Evolutionary conservation across 2,329 filamentous ascomycete species (phyloP), one percentile per base, ranked within the genome.

Genomic region (Hypoxylon sp.): DNA sequence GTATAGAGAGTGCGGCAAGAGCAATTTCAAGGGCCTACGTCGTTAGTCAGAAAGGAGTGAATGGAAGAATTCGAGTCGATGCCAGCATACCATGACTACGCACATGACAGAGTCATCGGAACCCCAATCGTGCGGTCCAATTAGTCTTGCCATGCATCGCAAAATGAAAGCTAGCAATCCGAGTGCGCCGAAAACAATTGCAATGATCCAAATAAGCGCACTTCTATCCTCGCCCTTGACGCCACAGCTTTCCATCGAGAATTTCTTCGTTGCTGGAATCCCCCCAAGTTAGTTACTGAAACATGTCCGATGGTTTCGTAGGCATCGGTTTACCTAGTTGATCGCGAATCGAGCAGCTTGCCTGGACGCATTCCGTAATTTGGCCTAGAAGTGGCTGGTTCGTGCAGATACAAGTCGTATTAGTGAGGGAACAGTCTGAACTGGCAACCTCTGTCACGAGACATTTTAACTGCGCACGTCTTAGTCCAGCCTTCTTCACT

Each of bases 61-160:
- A 46, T 11, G 29, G 14, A 32, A 19, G 23, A 16, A 34, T 19
- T n/a, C 2, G 14, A 30, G 19, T 23, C 23, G 16, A 47, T 11
- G 32, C 27, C 5, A 8, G 55, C 69, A 32, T 71, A 75, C 73
- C 65, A 76, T 71, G 5, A 67, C 71, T 11, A 70, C 37, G 32
- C 66, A 70, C 71, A 77, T 77, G 41, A 74, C 65, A 61, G 72
- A 74, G 46, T 77, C 75, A 43, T 77, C 75, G 21, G 69, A 37
- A 1, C 76, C 76, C 76, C 76, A 78, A 6, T 65, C 60, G 30
- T 73, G 74, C 0, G 71, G 55, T 8, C 74, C 70, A 19, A 75
- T 55, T 2, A 78, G 27, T n/a, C 74, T 72, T 12, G 77, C 72
- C 41, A 71, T 16, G 12, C 75, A 74, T 45, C 77, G 72, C 19